Base-by-base conservation (phyloP, 345 rosid genomes). In the Ricinus communis region DNA sequence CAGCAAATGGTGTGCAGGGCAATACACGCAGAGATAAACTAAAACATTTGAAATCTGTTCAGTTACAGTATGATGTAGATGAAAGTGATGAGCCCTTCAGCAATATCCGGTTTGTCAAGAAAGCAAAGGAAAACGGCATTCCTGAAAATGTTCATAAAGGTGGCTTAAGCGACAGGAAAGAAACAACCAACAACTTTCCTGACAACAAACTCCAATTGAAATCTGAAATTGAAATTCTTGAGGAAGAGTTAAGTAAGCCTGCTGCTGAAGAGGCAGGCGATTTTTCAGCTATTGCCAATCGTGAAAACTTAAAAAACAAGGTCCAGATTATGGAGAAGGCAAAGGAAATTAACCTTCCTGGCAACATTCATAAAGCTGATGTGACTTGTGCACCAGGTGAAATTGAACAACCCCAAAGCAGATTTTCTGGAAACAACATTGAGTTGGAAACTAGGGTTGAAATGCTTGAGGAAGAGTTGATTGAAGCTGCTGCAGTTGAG, bases 401-500 rank as follows among this genome's bases (percentile, higher is more conserved):
- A 59, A 64, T 60, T 11, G 70, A 73, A 70, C 70, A 67, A 70
- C 73, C 41, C 25, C 13, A 53, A 46, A 72, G 77, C 30, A 85
- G 70, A 55, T 64, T 38, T 74, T 82, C 66, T 40, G 74, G 72
- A 36, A 75, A 67, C 54, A 82, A 80, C 54, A 82, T 76, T 63
- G 82, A 76, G 38, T 74, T 85, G 71, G 88, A 85, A 49, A 66
- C 85, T 56, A 85, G 68, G 78, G 77, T 85, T 46, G 90, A 87
- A 75, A 82, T 77, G 78, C 87, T 91, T 33, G 85, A 90, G 82
- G 98, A 94, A 80, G 97, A 94, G 78, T 62, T 94, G 61, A 86
- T 86, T 81, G 98, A 91, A 86, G 86, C 97, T 72, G 98, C 97
- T 9, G 93, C 85, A 68, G 73, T 91, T 58, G 97, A 94, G 86